Base-by-base conservation (phyloP, 805 yeast species). In the Starmerella powellii region DNA sequence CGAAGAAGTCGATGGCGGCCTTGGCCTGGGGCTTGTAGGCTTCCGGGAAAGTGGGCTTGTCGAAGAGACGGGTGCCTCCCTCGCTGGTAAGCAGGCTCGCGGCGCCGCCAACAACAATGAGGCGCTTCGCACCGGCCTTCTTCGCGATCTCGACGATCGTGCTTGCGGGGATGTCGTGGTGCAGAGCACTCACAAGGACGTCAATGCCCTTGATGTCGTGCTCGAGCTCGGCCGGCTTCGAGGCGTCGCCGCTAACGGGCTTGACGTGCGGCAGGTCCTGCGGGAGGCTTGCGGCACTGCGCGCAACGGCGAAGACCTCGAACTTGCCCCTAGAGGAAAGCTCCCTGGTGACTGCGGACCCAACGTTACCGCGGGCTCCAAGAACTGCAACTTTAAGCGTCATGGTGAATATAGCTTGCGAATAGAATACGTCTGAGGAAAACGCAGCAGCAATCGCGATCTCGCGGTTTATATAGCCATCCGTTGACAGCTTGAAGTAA, bases 341-440 rank as follows among this genome's bases (percentile, higher is more conserved):
- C 31, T 46, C 42, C 26, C 38, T 29, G 6, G 40, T 43, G 28
- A 46, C 32, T 4, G 42, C 47, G 8, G 47, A 43, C 12, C 50
- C 96, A 1, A 47, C 34, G 37, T 51, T 52, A 15, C 55, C 55
- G 21, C 49, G 44, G 31, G 52, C 56, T 13, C 55, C 56, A 18
- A 52, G 34, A n/a, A 51, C 54, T 15, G 46, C 46, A 32, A 53
- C 39, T 28, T 34, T 40, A 12, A 31, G 15, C 3, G 29, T 11
- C 34, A 31, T 31, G 6, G 6, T 31, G n/a, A n/a, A n/a, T n/a
- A n/a, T n/a, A n/a, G n/a, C n/a, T n/a, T n/a, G n/a, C n/a, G n/a
- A 31, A 6, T 18, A 19, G 6, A 10, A 31, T 31, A 10, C 6
- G 11, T 8, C 23, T 10, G 15, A 8, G 18, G 8, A 6, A 29